Evolutionary conservation across 345 rosid species (phyloP), one percentile per base, ranked within the genome.

Genomic region (Lumnitzera littorea): DNA sequence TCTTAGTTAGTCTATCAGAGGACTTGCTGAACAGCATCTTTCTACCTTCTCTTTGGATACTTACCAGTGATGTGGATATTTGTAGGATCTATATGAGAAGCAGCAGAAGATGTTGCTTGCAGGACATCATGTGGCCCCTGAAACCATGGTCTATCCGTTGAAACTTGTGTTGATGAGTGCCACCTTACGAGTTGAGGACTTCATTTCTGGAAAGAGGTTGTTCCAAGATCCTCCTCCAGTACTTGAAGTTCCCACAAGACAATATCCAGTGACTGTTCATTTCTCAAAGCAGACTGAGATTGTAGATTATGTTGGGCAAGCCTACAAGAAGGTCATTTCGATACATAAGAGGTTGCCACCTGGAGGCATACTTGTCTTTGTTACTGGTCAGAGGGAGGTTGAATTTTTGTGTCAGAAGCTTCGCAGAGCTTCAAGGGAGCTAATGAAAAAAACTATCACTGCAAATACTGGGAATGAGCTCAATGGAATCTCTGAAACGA

Each of bases 101-200:
- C 98, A 89, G 65, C 86, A 76, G 56, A 64, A 67, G 63, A 65
- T 74, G 84, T 11, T 84, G 53, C 75, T 61, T 65, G 76, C 84
- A 27, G 94, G 96, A 64, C 68, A 77, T 52, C 56, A 13, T 63
- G 62, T 78, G 60, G 69, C 69, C 62, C 76, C 82, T 50, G 88
- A 84, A 63, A 70, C 70, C 72, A 57, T 67, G 75, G 68, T 92
- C 46, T 74, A 61, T 62, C 96, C 98, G 0, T 77, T 92, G 57
- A 92, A 85, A 69, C 83, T 85, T 69, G 75, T 92, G 70, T 62
- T 92, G 75, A 92, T 92, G 98, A 92, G 98, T 76, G 98, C 96
- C 60, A 89, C 96, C 51, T 61, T 89, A 83, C 76, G 81, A 60
- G 86, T 85, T 62, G 96, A 89, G 63, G 97, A 92, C 69, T 85